Conservation (phyloP, 2,329 filamentous ascomycete genomes). For the Aurifilum marmelostoma region DNA sequence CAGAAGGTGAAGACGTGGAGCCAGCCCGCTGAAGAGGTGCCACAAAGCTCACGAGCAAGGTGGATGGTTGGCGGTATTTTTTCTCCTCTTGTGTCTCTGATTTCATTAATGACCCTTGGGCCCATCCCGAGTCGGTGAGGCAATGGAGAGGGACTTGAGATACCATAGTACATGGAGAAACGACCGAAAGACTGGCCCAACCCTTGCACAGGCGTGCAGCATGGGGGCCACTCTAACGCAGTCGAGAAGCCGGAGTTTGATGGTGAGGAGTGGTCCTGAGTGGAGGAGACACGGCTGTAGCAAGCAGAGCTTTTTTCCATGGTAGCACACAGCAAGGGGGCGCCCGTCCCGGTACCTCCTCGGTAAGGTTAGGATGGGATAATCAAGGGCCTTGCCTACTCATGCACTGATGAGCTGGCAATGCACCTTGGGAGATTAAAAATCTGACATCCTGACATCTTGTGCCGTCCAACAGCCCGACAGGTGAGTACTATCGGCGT, state of each 20-base stretch:
- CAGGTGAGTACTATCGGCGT: slow-evolving; percentile 5
- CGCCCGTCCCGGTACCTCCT: slow-evolving; percentile 15
- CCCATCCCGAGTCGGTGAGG: slow-evolving; percentile 48
- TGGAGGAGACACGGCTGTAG: slow-evolving; percentile 28
- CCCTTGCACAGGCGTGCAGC: slow-evolving; percentile 40
- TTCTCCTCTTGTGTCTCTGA: background rate
- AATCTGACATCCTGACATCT: slow-evolving; percentile 29
- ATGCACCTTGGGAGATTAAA: slow-evolving; percentile 61
- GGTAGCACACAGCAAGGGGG: background rate
- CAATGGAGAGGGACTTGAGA: slow-evolving; percentile 41
- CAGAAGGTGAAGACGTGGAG: background rate
- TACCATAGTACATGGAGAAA: slow-evolving; percentile 54
- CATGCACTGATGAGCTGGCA: slow-evolving; percentile 82
- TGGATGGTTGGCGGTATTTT: slow-evolving; percentile 15
- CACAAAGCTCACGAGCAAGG: slow-evolving; percentile 3
- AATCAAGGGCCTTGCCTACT: slow-evolving; percentile 46
- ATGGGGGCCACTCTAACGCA: slow-evolving; percentile 35
- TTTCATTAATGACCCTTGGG: background rate
- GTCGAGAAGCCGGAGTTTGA: slow-evolving; percentile 27
- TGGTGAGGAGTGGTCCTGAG: slow-evolving; percentile 34
- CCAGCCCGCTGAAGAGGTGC: background rate
- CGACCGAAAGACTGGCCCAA: slow-evolving; percentile 37
- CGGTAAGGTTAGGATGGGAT: slow-evolving; percentile 41
- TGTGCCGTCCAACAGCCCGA: slow-evolving; percentile 22
- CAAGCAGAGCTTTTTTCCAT: background rate